Evolutionary conservation across 2,329 filamentous ascomycete species (phyloP), one percentile per base, ranked within the genome.

Genomic region (Fusarium falciforme): DNA sequence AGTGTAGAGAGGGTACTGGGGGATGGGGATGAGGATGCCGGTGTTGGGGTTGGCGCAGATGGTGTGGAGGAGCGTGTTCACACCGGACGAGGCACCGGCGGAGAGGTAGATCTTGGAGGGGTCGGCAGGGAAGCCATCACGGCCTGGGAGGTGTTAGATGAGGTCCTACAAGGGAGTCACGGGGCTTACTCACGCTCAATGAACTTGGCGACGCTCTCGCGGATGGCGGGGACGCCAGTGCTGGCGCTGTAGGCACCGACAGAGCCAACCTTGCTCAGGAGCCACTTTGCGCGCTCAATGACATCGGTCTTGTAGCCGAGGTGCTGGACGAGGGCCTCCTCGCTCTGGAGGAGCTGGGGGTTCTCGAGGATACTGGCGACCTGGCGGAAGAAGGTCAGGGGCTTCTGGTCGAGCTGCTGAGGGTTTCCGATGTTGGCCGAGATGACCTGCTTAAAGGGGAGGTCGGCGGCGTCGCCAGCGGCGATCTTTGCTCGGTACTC

Each of bases 351-450:
- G 36, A 99, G 87, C 66, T 87, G 83, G 1, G 96, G 96, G 87
- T 98, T 95, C 88, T 99, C 96, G 68, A 98, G 85, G 72, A 99
- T 84, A 85, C 94, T 97, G 79, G 96, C 89, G 31, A 99, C 96
- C 86, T 99, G 96, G 78, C 96, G 92, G 91, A 99, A 98, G 89
- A 98, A 99, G 77, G 96, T 99, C 80, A 99, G 96, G 80, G 96
- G 96, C 88, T 98, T 97, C 89, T 99, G 96, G 85, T 98, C 96
- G 73, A 99, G 91, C 86, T 99, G 96, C 85, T 99, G 96, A 5
- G 96, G 96, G 87, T 99, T 99, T 81, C 96, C 96, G 80, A 99
- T 99, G 86, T 99, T 99, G 85, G 96, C 96, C 73, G 94, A 95
- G 85, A 99, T 96, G 84, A 99, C 92, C 69, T 94, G 89, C 79